phyloP scores from a whole-genome alignment of 768 basidiomycete genomes.

The Strobilomyces echinocephalus region DNA sequence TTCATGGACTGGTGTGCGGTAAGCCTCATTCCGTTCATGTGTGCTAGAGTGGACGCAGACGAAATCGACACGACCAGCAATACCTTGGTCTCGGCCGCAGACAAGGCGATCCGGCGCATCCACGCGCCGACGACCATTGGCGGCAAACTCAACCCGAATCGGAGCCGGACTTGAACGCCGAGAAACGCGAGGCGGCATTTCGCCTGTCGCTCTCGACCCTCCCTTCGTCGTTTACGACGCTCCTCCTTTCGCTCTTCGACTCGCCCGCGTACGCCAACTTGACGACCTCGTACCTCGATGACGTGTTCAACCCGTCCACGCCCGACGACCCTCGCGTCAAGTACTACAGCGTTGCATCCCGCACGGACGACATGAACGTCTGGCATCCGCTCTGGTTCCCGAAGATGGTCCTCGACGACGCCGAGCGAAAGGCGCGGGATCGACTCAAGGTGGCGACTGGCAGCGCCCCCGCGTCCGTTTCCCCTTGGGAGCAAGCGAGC shows the following conservation, averaged over 20 bases:
- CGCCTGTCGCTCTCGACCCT: slow-evolving; percentile 57
- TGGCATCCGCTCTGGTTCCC: slow-evolving; percentile 98
- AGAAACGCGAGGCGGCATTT: slow-evolving; percentile 31
- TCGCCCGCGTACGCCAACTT: slow-evolving; percentile 96
- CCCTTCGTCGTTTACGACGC: slow-evolving; percentile 80
- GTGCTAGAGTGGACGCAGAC: slow-evolving; percentile 10
- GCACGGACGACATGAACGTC: slow-evolving; percentile 58
- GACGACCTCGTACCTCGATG: slow-evolving; percentile 75
- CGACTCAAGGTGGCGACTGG: slow-evolving; percentile 32
- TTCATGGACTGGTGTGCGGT: slow-evolving; percentile 99
- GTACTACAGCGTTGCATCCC: slow-evolving; percentile 88
- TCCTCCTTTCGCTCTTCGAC: slow-evolving; percentile 85
- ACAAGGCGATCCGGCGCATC: slow-evolving; percentile 22
- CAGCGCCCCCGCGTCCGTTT: slow-evolving; percentile 16
- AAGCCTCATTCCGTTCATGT: slow-evolving; percentile 25
- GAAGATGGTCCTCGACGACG: slow-evolving; percentile 87
- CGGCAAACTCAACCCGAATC: not conserved
- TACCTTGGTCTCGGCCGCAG: slow-evolving; percentile 87
- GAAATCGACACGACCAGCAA: slow-evolving; percentile 43
- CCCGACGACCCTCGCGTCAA: slow-evolving; percentile 78
- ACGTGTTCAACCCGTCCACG: slow-evolving; percentile 76
- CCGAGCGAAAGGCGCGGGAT: slow-evolving; percentile 58
- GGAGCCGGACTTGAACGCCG: not conserved
- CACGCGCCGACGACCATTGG: not conserved
- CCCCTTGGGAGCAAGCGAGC: slow-evolving; percentile 47